Percentiles rank a stretch among this genome's conserved stretches.
Evolutionary conservation across 495 filamentous ascomycete genomes (phyloP).

Genomic region (Neurospora sp.): DNA sequence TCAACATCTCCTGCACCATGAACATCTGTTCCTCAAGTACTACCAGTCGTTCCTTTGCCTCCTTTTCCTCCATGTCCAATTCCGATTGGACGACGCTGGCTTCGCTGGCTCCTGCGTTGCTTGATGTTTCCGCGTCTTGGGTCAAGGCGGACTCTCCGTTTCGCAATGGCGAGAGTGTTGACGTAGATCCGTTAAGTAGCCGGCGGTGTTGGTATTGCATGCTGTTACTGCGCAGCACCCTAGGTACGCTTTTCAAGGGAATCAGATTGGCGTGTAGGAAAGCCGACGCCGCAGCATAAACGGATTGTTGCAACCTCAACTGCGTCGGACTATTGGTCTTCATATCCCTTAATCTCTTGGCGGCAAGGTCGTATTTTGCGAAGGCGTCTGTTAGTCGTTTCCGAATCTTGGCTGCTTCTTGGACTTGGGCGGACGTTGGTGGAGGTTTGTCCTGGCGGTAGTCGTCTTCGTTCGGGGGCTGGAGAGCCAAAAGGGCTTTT

Average conservation of each 20-base stretch:
- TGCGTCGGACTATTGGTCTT: slow-evolving; percentile 64
- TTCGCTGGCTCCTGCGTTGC: slow-evolving; percentile 41
- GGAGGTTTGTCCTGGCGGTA: slow-evolving; percentile 44
- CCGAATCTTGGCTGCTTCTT: slow-evolving; percentile 82
- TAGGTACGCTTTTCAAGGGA: slow-evolving; percentile 76
- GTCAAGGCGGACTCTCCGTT: slow-evolving; percentile 34
- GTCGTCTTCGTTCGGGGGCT: slow-evolving; percentile 34
- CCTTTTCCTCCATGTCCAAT: slow-evolving; percentile 79
- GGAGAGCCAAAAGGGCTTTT: slow-evolving; percentile 51
- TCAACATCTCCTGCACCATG: slow-evolving; percentile 82
- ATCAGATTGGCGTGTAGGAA: slow-evolving; percentile 92
- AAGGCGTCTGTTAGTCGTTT: slow-evolving; percentile 89
- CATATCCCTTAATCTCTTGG: slow-evolving; percentile 71
- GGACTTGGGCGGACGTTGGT: slow-evolving; percentile 61
- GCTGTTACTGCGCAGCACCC: slow-evolving; percentile 59
- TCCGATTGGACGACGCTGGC: slow-evolving; percentile 55
- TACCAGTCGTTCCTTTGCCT: slow-evolving; percentile 70
- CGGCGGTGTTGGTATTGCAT: slow-evolving; percentile 29
- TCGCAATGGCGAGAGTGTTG: slow-evolving; percentile 26
- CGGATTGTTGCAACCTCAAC: slow-evolving; percentile 65
- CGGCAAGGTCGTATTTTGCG: slow-evolving; percentile 76
- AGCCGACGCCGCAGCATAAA: slow-evolving; percentile 71
- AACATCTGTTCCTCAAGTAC: slow-evolving; percentile 94
- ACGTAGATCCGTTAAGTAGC: slow-evolving; percentile 18
- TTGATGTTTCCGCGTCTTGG: slow-evolving; percentile 48